Evolutionary conservation across 108 stramenopile genomes (phyloP), one percentile per base, ranked within the genome.

Genomic region (Cyclotella kingstonii): DNA sequence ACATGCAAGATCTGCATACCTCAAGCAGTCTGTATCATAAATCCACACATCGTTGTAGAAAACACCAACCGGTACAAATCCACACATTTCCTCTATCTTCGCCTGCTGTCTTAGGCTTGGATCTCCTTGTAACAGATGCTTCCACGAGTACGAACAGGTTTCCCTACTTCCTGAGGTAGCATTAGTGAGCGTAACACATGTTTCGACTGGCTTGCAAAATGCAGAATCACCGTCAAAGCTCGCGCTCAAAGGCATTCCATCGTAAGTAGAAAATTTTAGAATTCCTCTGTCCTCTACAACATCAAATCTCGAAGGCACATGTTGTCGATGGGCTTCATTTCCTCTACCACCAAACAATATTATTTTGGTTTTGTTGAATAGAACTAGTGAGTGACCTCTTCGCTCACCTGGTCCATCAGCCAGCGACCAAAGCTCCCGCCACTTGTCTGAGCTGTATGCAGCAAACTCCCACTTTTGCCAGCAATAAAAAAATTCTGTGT

Each of bases 11-110:
- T 87, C 86, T 2, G 55, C 76, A 47, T 71, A 80, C 14, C 84
- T 53, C 36, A 72, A 49, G 49, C 90, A 91, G 57, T 89, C 73
- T 1, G 85, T 57, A 40, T 91, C 82, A 52, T 91, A 91, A 19
- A 63, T 51, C 90, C 89, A 93, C 0, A 91, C 79, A 52, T 93
- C 92, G 35, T 93, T 93, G 70, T 83, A 91, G 17, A 58, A 80
- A 40, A 82, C 52, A 10, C 84, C 84, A 11, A 83, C 80, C 0
- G 75, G 44, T 2, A 78, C 76, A 47, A 81, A 79, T 9, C 80
- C 84, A 64, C 63, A 81, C 10, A 21, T 31, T 22, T 77, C 79
- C 35, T 81, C 79, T 7, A 77, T 42, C 50, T 53, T 67, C 6
- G 35, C 38, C 43, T 62, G 58, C 38, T 75, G 60, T 33, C 22